Percentiles rank a stretch among this genome's conserved stretches.
Evolutionary conservation across 139 green algal species (phyloP).

Genomic region (Closterium sp.): DNA sequence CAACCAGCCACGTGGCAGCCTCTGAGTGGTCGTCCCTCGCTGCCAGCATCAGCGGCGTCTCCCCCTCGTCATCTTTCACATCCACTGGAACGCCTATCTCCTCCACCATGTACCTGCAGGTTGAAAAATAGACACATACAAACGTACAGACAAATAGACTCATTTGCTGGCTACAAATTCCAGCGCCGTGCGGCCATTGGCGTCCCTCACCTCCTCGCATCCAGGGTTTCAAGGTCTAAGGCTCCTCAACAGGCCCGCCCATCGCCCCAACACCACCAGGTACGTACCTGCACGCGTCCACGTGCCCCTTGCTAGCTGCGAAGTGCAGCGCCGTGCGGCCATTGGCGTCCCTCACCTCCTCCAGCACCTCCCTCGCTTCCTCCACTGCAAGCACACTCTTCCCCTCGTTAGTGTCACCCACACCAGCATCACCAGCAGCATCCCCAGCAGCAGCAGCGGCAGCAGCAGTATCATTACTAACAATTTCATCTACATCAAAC

Average conservation of each 20-base stretch:
- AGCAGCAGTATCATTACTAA: background rate
- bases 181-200: conserved; percentile 50
- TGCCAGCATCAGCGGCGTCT: conserved; percentile 55
- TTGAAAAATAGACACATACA: too few species aligned
- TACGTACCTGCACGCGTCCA: conserved; percentile 32
- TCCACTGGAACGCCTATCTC: conserved; percentile 35
- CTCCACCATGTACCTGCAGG: conserved; percentile 36
- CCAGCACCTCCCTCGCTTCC: conserved; percentile 23
- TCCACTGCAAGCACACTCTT: background rate
- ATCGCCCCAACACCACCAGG: conserved; percentile 1
- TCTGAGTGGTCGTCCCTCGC: conserved; percentile 42
- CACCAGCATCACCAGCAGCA: background rate
- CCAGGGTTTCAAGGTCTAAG: too few species aligned
- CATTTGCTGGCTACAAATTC: conserved; percentile 52
- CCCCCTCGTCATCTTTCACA: conserved; percentile 34
- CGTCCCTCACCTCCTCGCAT: conserved; percentile 53
- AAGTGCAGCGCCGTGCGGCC: conserved; percentile 55
- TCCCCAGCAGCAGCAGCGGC: background rate
- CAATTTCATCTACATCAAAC: background rate
- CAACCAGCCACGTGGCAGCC: conserved; percentile 21
- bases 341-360: conserved; percentile 54
- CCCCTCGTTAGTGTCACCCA: background rate
- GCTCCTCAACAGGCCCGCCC: too few species aligned
- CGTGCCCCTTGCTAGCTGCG: conserved; percentile 43
- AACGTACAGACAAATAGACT: too few species aligned